Evolutionary conservation across 2,329 filamentous ascomycete genomes (phyloP).

Genomic region (Sordariomycetes sp.): DNA sequence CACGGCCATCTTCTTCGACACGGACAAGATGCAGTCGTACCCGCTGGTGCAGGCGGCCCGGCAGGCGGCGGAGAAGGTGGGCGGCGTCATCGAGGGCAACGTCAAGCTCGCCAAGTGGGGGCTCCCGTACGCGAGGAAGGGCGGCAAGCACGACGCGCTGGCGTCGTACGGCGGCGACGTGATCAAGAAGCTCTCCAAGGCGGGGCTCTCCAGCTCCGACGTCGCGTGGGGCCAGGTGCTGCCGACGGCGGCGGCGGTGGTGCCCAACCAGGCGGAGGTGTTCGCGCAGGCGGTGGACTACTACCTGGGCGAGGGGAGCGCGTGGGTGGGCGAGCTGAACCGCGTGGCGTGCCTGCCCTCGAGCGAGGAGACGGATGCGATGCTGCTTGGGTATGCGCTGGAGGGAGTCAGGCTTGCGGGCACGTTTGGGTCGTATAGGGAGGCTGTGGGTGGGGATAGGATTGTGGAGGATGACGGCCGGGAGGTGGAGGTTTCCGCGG

Average conservation of each 20-base stretch:
- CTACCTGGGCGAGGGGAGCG: slow-evolving; percentile 50
- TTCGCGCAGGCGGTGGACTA: slow-evolving; percentile 66
- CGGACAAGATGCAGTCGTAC: slow-evolving; percentile 58
- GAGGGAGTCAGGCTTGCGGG: slow-evolving; percentile 62
- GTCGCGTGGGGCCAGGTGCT: slow-evolving; percentile 63
- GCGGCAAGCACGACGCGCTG: slow-evolving; percentile 41
- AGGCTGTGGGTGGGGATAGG: slow-evolving; percentile 31
- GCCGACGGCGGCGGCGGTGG: slow-evolving; percentile 54
- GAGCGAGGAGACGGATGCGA: slow-evolving; percentile 46
- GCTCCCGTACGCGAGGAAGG: slow-evolving; percentile 39
- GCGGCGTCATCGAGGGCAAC: slow-evolving; percentile 50
- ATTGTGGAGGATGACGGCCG: slow-evolving; percentile 36
- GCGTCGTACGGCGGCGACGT: slow-evolving; percentile 54
- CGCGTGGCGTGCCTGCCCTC: slow-evolving; percentile 43
- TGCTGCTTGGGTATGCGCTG: slow-evolving; percentile 58
- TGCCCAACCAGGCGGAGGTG: slow-evolving; percentile 61
- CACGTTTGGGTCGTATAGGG: slow-evolving; percentile 48
- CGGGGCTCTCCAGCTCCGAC: slow-evolving; percentile 50
- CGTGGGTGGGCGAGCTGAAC: slow-evolving; percentile 51
- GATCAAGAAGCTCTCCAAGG: slow-evolving; percentile 53
- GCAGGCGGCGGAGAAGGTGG: slow-evolving; percentile 47
- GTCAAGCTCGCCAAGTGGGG: slow-evolving; percentile 47
- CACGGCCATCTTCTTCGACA: slow-evolving; percentile 52
- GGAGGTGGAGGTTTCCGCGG: slow-evolving; percentile 38
- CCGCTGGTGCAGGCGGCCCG: slow-evolving; percentile 48